Conservation (phyloP, 208 protist genomes). For the Crithidia fasciculata region DNA sequence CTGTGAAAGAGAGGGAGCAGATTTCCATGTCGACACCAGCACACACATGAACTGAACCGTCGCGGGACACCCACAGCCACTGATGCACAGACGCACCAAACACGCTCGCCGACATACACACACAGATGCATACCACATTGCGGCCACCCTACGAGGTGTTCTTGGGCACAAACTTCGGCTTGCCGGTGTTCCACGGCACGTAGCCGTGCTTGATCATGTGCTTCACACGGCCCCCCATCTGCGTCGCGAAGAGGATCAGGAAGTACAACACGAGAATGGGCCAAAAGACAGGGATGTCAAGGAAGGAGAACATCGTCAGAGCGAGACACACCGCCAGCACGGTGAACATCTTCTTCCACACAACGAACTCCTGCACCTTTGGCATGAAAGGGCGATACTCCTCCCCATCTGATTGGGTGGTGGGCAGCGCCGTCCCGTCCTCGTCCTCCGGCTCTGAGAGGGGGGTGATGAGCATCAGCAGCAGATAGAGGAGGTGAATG, state of each 20-base stretch:
- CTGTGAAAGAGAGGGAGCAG: too few species aligned
- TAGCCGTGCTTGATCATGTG: constrained; percentile 98
- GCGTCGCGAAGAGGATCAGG: constrained; percentile 92
- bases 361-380: constrained; percentile 96
- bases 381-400: constrained; percentile 97
- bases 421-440: constrained; percentile 65
- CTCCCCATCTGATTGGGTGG: constrained; percentile 55
- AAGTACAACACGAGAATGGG: constrained; percentile 98
- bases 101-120: not conserved
- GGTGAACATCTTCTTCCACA: constrained; percentile 93
- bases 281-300: constrained; percentile 98
- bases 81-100: not conserved
- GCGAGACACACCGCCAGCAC: constrained; percentile 89
- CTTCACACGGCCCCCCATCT: constrained; percentile 95
- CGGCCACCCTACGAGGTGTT: constrained; percentile 24
- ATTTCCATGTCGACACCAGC: too few species aligned
- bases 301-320: constrained; percentile 92
- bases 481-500: constrained; percentile 96
- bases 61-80: too few species aligned
- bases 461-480: constrained; percentile 96
- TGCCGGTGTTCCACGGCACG: constrained; percentile 85
- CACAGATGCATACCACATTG: too few species aligned
- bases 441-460: constrained; percentile 88
- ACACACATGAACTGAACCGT: too few species aligned
- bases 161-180: constrained; percentile 89